These are phyloP conservation scores for Camelina hispida DNA, from an alignment of 345 rosid species.

Conservation along the genomic window DNA sequence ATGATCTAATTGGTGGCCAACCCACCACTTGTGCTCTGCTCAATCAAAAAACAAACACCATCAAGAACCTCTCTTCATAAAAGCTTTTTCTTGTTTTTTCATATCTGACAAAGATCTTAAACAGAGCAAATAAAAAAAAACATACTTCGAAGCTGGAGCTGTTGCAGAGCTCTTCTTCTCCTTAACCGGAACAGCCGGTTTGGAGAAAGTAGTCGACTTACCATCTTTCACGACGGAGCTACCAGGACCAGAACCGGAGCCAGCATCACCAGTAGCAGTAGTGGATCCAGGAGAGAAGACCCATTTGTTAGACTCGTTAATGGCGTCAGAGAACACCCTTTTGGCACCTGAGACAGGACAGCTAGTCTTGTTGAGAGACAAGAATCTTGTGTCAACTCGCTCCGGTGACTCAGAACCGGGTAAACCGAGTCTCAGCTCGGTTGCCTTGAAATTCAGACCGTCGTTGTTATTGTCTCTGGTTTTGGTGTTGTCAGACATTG, in stretches of 20 bases:
- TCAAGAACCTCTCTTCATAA: background rate
- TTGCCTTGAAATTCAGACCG: constrained; percentile 62
- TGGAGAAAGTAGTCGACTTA: constrained; percentile 41
- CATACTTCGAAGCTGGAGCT: constrained; percentile 65
- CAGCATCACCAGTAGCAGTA: constrained; percentile 37
- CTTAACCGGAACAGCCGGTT: constrained; percentile 44
- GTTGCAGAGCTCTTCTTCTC: constrained; percentile 55
- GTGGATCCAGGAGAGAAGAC: constrained; percentile 55
- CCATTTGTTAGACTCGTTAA: constrained; percentile 56
- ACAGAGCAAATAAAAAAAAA: background rate
- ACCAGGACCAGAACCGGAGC: constrained; percentile 32
- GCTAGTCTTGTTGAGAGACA: constrained; percentile 51
- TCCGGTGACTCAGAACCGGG: constrained; percentile 76
- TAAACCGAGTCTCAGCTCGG: constrained; percentile 81
- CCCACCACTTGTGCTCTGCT: constrained; percentile 78
- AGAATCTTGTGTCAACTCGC: constrained; percentile 42
- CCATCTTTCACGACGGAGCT: constrained; percentile 50
- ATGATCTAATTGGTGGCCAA: constrained; percentile 86
- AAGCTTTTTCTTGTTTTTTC: background rate
- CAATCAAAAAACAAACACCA: constrained; percentile 15
- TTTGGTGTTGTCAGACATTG: constrained; percentile 43
- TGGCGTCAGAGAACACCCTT: constrained; percentile 66
- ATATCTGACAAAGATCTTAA: background rate
- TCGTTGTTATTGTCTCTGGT: constrained; percentile 21
- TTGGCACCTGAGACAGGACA: constrained; percentile 55